Evolutionary conservation across 225 moss, liverwort and hornwort genomes (phyloP), one percentile per base, ranked within the genome.

Genomic region (Physcomitrium patens): DNA sequence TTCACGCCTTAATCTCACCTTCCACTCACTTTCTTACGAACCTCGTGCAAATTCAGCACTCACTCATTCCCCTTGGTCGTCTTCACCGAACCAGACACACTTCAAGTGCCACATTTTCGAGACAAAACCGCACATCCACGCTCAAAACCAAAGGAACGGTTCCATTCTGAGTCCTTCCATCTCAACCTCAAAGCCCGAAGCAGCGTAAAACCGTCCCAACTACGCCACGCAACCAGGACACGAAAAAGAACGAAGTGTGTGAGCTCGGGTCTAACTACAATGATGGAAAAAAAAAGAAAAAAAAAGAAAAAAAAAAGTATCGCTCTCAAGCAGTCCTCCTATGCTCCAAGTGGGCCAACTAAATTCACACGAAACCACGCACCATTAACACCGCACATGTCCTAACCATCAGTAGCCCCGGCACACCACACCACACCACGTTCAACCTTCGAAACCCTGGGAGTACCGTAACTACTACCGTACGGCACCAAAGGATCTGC

Each of bases 361-460:
- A 37, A 37, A 37, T 37, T 37, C 31, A 37, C 31, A 37, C 31
- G 31, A 37, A 37, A 37, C 1, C 31, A 37, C 31, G 31, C 31
- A 37, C 31, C 31, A 37, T 37, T 37, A 37, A 37, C 31, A 37
- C 31, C 31, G 31, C 31, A 37, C 31, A 37, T 37, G 31, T 59
- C 51, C 68, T 23, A 22, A n/a, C 63, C 53, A 17, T 31, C 14
- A 23, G 17, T 37, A 31, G 46, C 58, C 46, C 10, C 61, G 52
- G 27, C 59, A 50, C 72, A 63, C 12, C 42, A 27, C 72, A 63
- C 12, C 42, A 27, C 47, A 48, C 28, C 64, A 71, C 64, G 44
- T 56, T 15, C 70, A 41, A 49, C 22, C 61, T 49, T 26, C 41
- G 37, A 83, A 80, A 83, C 83, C 83, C 83, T 84, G 63, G 46